phyloP scores from a whole-genome alignment of 129 eudicot species.

The Saposhnikovia divaricata region DNA sequence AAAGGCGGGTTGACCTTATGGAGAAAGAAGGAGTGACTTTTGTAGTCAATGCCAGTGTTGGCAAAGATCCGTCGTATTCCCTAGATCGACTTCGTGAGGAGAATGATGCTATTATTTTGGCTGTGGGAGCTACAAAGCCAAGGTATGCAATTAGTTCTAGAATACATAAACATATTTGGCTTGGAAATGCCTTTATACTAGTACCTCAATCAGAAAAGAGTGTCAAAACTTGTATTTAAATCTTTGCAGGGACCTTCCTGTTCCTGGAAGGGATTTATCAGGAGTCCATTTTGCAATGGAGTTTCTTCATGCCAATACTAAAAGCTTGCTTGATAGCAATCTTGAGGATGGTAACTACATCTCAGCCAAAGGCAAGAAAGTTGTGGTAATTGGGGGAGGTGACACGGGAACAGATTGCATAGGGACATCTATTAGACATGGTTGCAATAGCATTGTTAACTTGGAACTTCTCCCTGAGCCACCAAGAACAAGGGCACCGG shows the following conservation, averaged over 20 bases:
- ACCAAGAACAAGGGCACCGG: constrained; percentile 83
- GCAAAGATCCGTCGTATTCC: constrained; percentile 66
- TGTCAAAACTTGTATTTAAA: neutral
- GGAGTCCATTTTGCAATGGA: constrained; percentile 99
- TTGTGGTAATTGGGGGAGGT: constrained; percentile 97
- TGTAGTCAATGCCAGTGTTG: constrained; percentile 79
- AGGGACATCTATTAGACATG: constrained; percentile 93
- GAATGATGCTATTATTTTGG: constrained; percentile 77
- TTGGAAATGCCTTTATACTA: neutral
- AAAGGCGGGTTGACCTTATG: constrained; percentile 89
- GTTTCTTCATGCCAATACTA: constrained; percentile 95
- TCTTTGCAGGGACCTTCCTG: constrained; percentile 87
- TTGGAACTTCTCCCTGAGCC: constrained; percentile 98
- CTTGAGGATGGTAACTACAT: constrained; percentile 81
- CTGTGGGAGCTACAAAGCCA: constrained; percentile 93
- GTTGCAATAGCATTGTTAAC: constrained; percentile 72
- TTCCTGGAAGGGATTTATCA: constrained; percentile 87
- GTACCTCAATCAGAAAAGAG: neutral
- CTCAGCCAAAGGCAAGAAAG: constrained; percentile 94
- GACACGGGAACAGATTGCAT: constrained; percentile 99
- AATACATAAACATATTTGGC: neutral
- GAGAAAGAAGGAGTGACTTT: constrained; percentile 82
- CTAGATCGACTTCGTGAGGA: constrained; percentile 60
- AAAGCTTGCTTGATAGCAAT: constrained; percentile 90
- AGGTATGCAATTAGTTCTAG: constrained; percentile 27